Base-by-base conservation (phyloP, 768 basidiomycete genomes). In the Sarcodon sp. region DNA sequence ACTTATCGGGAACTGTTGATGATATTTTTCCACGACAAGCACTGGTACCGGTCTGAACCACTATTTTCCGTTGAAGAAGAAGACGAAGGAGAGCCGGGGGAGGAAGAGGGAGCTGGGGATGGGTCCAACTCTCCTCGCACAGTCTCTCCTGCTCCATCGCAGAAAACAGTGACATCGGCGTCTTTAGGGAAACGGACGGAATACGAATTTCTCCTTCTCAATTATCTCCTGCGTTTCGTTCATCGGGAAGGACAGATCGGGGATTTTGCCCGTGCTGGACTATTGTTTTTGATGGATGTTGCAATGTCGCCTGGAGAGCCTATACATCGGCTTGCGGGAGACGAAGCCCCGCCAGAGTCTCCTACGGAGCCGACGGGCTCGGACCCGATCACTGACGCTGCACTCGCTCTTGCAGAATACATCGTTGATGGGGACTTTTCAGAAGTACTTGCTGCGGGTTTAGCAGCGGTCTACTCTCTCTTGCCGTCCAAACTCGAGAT, bases 361-460 rank as follows among this genome's bases (percentile, higher is more conserved):
- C 57, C 61, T 8, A 47, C 61, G 5, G 55, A 53, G n/a, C 53
- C 57, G 4, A 41, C 54, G 0, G 56, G 57, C n/a, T 51, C 48
- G 3, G 89, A 94, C 59, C 83, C 91, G 3, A 76, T 89, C 37
- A 77, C 77, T 32, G 90, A 92, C 58, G 88, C 90, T 1, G 85
- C 86, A 1, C 70, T 93, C 38, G 86, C 88, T 7, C 69, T 98
- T 35, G 89, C 89, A 15, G 90, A 93, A 59, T 96, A 90, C 60
- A 87, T 97, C 46, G 74, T 96, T 13, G 89, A 94, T 57, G 89
- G 92, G n/a, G 94, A 97, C 64, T 94, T 96, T 61, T 89, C 91
- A n/a, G 92, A 97, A 53, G 94, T 98, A 9, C 76, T 98, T 43
- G 90, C 83, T 13, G 94, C 94, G 3, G 91, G 92, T 12, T 62